Evolutionary conservation across 2,329 filamentous ascomycete species (phyloP).

Genomic region (Juglanconis juglandina): DNA sequence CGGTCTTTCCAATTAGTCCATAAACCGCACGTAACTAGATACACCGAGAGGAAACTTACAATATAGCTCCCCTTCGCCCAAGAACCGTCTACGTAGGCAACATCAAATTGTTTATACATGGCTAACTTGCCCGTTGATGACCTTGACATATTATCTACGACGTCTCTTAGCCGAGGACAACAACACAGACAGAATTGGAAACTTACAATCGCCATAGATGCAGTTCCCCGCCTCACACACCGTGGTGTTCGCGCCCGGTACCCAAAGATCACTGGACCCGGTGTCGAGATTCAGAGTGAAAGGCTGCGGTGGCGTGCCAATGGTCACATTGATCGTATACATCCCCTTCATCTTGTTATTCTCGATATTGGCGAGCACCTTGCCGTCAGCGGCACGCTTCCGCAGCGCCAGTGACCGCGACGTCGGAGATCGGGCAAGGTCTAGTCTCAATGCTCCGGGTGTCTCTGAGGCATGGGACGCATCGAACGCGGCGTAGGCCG

Average conservation of each 20-base stretch:
- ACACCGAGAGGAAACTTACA: background rate
- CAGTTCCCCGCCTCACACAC: background rate
- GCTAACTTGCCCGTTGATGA: background rate
- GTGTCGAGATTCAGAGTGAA: background rate
- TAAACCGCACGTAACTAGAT: background rate
- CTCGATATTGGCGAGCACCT: background rate
- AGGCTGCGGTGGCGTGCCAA: conserved; percentile 3
- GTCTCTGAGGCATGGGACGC: background rate
- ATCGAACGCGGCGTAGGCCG: background rate
- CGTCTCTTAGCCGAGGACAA: background rate
- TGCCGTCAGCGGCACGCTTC: background rate
- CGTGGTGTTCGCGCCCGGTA: background rate
- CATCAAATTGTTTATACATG: background rate
- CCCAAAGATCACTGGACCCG: conserved; percentile 2
- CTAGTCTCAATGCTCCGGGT: background rate
- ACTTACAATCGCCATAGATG: background rate
- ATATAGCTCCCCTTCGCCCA: background rate
- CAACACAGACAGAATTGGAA: background rate
- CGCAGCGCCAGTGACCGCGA: background rate
- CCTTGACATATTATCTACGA: background rate
- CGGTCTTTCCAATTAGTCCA: background rate
- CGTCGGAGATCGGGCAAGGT: background rate
- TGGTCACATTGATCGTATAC: conserved; percentile 4
- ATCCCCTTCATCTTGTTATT: background rate
- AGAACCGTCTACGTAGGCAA: background rate